phyloP scores from a whole-genome alignment of 108 stramenopile genomes.

The Cyclostephanos invisitatus region DNA sequence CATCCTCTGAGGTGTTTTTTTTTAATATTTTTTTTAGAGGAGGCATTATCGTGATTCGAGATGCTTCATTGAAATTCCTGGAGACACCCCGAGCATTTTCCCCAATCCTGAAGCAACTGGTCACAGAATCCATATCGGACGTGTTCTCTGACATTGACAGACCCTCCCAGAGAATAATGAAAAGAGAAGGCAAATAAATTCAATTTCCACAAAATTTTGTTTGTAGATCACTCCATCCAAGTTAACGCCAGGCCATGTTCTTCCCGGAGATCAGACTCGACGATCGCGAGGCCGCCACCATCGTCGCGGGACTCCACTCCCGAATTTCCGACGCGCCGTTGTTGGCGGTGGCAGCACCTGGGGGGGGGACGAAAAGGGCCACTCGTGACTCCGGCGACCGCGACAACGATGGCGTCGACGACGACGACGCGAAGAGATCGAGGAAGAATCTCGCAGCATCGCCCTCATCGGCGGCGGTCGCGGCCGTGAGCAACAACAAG shows the following conservation, averaged over 20 bases:
- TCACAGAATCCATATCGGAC: no score
- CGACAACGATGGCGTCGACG: background rate
- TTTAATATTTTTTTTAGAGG: no score
- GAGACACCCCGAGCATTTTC: no score
- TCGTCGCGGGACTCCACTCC: slow-evolving; percentile 10
- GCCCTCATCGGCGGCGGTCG: background rate
- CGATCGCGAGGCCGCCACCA: slow-evolving; percentile 15
- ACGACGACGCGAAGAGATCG: background rate
- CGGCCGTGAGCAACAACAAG: background rate
- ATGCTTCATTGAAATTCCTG: no score
- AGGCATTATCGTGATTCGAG: no score
- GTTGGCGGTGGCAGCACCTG: background rate
- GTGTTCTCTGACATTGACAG: no score
- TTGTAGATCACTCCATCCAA: no score
- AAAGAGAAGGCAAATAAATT: no score
- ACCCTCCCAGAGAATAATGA: no score
- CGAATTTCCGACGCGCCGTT: background rate
- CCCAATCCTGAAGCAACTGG: no score
- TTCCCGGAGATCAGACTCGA: background rate
- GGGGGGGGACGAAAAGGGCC: slow-evolving; percentile 1
- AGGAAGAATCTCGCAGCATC: background rate
- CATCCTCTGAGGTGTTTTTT: no score
- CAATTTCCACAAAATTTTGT: no score
- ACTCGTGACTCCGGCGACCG: background rate
- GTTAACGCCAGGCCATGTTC: background rate